A percentile compares a stretch with the other conserved stretches of the same genome.
Conservation (phyloP, 1,284 basidiomycete species). For the Mycena sp. region DNA sequence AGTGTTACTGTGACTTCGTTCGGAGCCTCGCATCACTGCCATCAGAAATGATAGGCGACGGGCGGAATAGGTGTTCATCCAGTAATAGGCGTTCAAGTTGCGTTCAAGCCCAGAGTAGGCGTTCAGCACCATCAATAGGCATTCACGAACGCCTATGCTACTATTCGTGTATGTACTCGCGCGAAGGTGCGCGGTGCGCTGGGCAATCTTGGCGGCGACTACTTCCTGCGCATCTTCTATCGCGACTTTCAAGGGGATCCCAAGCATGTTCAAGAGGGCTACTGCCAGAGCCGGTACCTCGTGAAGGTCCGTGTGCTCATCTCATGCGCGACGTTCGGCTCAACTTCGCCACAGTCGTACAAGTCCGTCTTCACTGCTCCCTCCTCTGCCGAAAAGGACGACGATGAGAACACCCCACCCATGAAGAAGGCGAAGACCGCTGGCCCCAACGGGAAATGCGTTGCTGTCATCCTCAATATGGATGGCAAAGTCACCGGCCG, state of each 20-base stretch:
- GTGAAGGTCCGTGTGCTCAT: slow-evolving; percentile 2
- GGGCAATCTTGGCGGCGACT: neutral
- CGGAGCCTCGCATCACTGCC: too few species aligned
- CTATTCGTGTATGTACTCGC: too few species aligned
- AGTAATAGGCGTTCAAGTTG: too few species aligned
- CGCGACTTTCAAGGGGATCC: slow-evolving; percentile 2
- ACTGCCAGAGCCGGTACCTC: slow-evolving; percentile 4
- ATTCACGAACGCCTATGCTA: too few species aligned
- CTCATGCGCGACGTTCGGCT: neutral
- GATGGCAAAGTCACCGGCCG: slow-evolving; percentile 5
- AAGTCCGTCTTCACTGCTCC: too few species aligned
- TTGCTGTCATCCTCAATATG: slow-evolving; percentile 10
- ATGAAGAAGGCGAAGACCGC: neutral
- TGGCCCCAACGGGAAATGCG: neutral
- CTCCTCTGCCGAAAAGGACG: neutral
- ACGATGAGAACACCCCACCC: slow-evolving; percentile 6
- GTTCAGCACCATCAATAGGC: too few species aligned
- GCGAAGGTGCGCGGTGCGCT: neutral
- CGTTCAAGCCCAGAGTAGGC: too few species aligned
- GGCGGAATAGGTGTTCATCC: too few species aligned
- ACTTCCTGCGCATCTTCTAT: slow-evolving; percentile 18
- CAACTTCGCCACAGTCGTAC: slow-evolving; percentile 2
- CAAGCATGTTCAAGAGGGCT: neutral
- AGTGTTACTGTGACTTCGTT: too few species aligned
- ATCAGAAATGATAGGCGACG: too few species aligned